phyloP scores from a whole-genome alignment of 805 yeast genomes.

The Martiniozyma abietophila region DNA sequence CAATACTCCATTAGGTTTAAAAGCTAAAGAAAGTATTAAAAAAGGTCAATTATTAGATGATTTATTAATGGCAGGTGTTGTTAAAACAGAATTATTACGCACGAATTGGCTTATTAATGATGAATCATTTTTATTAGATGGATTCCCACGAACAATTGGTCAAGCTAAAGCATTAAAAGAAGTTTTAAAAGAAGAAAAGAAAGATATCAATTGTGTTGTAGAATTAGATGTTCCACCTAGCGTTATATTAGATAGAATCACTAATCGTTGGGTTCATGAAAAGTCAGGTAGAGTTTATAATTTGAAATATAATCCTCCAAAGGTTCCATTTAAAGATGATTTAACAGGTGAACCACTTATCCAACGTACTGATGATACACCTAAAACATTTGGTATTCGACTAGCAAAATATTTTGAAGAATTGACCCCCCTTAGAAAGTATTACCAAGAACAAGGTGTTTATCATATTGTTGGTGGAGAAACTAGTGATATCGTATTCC shows the following conservation, averaged over 20 bases:
- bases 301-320: constrained; percentile 83
- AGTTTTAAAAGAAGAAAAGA: constrained; percentile 28
- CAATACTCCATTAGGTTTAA: constrained; percentile 43
- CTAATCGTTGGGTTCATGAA: constrained; percentile 75
- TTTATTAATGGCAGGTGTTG: constrained; percentile 47
- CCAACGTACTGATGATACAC: constrained; percentile 78
- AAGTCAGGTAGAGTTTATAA: constrained; percentile 85
- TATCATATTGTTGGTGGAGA: constrained; percentile 58
- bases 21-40: constrained; percentile 47
- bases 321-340: constrained; percentile 72
- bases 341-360: constrained; percentile 78
- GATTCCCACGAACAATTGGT: constrained; percentile 74
- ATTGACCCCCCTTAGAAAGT: constrained; percentile 56
- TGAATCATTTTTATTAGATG: constrained; percentile 73
- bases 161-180: constrained; percentile 60
- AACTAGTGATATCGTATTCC: constrained; percentile 77
- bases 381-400: constrained; percentile 60
- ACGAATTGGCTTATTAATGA: constrained; percentile 34
- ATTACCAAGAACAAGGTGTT: constrained; percentile 42
- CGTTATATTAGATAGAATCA: constrained; percentile 74
- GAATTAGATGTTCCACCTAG: constrained; percentile 79
- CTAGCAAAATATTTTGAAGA: constrained; percentile 51
- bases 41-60: constrained; percentile 73
- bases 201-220: constrained; percentile 65
- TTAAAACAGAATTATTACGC: constrained; percentile 38